phyloP scores from a whole-genome alignment of 1,284 basidiomycete genomes.

The Microstroma glucosiphilum region DNA sequence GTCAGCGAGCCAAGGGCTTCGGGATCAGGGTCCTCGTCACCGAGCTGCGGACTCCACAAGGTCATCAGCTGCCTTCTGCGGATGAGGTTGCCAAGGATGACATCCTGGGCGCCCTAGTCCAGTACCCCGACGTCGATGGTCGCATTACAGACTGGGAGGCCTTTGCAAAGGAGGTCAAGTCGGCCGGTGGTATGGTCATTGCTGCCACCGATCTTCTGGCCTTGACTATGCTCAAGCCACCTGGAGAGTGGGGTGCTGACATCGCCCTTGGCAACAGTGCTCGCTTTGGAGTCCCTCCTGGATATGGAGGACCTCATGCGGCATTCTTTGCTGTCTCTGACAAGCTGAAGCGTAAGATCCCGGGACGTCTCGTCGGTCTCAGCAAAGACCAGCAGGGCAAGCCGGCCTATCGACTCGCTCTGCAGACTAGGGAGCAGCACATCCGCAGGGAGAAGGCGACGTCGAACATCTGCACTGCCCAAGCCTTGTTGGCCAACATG shows the following conservation, averaged over 20 bases:
- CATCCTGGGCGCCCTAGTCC: slow-evolving; percentile 76
- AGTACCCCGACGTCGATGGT: slow-evolving; percentile 77
- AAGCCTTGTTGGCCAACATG: slow-evolving; percentile 49
- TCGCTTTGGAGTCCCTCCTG: slow-evolving; percentile 68
- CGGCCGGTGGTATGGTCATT: slow-evolving; percentile 69
- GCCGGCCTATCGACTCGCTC: slow-evolving; percentile 81
- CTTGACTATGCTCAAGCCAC: slow-evolving; percentile 85
- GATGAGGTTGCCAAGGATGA: slow-evolving; percentile 60
- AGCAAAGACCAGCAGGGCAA: slow-evolving; percentile 78
- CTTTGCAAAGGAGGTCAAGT: slow-evolving; percentile 67
- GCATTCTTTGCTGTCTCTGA: slow-evolving; percentile 95
- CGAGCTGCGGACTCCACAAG: slow-evolving; percentile 35
- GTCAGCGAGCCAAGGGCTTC: slow-evolving; percentile 47
- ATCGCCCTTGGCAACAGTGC: slow-evolving; percentile 91
- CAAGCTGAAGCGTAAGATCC: slow-evolving; percentile 91
- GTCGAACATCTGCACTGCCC: slow-evolving; percentile 50
- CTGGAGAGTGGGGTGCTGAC: slow-evolving; percentile 97
- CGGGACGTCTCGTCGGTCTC: slow-evolving; percentile 83
- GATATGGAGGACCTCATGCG: slow-evolving; percentile 57
- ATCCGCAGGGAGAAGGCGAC: slow-evolving; percentile 50
- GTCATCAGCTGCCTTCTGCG: slow-evolving; percentile 34
- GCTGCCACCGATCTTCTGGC: slow-evolving; percentile 89
- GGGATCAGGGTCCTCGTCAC: slow-evolving; percentile 41
- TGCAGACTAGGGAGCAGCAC: slow-evolving; percentile 60
- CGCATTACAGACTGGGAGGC: slow-evolving; percentile 69